A percentile compares a stretch with the other conserved stretches of the same genome.
These are phyloP conservation scores for Nematocida parisii DNA, from an alignment of 371 early-diverging fungal genomes.

Conservation along the genomic window DNA sequence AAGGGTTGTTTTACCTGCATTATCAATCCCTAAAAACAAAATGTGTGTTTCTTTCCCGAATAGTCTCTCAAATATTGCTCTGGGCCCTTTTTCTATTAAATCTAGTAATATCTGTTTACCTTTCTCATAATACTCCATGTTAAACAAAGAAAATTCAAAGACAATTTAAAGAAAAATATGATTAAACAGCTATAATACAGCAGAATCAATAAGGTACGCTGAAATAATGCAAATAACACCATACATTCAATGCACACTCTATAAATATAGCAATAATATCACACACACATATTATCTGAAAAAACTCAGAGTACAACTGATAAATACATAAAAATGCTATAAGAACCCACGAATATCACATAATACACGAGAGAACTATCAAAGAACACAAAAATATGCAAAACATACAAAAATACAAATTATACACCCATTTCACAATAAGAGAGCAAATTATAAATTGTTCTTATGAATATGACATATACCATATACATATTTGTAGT, in stretches of 20 bases:
- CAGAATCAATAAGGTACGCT: neutral
- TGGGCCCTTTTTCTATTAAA: conserved; percentile 55
- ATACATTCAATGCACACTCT: too few species aligned
- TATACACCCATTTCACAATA: too few species aligned
- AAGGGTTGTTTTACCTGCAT: conserved; percentile 98
- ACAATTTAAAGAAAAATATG: conserved; percentile 11
- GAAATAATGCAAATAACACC: too few species aligned
- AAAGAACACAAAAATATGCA: neutral
- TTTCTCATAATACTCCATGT: conserved; percentile 41
- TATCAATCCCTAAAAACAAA: conserved; percentile 96
- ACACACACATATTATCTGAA: too few species aligned
- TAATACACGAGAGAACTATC: neutral
- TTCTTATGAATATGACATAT: too few species aligned
- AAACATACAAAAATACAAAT: neutral
- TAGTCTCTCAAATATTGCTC: conserved; percentile 56
- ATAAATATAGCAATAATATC: too few species aligned
- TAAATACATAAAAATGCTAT: too few species aligned
- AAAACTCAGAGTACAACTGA: too few species aligned
- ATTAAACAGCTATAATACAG: neutral
- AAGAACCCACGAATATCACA: neutral
- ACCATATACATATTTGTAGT: too few species aligned
- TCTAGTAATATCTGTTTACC: conserved; percentile 33
- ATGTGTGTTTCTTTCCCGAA: conserved; percentile 86
- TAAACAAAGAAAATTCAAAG: conserved; percentile 49
- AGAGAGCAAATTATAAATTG: too few species aligned